phyloP scores from a whole-genome alignment of 257 asterid species.

The Scutellaria barbata region DNA sequence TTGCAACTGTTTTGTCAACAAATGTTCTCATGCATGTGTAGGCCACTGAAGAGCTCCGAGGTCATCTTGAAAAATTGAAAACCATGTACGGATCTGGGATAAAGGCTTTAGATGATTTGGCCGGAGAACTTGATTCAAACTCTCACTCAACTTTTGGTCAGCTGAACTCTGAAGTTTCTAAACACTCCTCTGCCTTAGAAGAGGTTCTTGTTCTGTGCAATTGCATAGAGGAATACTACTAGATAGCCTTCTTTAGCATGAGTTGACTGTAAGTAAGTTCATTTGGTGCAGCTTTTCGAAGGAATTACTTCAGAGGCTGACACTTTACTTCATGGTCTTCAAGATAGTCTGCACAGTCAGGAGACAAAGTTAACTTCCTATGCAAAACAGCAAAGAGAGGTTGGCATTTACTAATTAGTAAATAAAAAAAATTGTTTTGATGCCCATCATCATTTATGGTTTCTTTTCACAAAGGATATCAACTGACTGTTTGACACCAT shows the following conservation, averaged over 20 bases:
- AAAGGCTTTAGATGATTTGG: conserved; percentile 71
- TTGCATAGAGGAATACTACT: conserved; percentile 23
- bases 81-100: conserved; percentile 82
- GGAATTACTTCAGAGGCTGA: conserved; percentile 88
- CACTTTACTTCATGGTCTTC: conserved; percentile 80
- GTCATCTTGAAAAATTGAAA: conserved; percentile 67
- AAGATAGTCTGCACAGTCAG: conserved; percentile 79
- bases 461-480: conserved; percentile 22
- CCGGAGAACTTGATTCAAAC: conserved; percentile 78
- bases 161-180: conserved; percentile 80
- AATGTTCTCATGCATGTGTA: conserved; percentile 39
- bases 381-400: conserved; percentile 86
- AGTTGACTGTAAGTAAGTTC: conserved; percentile 36
- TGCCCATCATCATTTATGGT: conserved; percentile 3
- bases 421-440: conserved; percentile 24
- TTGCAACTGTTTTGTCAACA: conserved; percentile 24
- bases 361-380: conserved; percentile 66
- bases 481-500: conserved; percentile 26
- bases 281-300: conserved; percentile 67
- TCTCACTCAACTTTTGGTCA: conserved; percentile 74
- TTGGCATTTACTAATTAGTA: conserved; percentile 29
- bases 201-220: conserved; percentile 60
- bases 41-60: conserved; percentile 93
- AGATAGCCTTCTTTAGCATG: conserved; percentile 12
- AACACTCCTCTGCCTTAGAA: conserved; percentile 78